These are phyloP conservation scores for Thalia dealbata DNA, from an alignment of 176 grass and related monocot genomes.

Conservation along the genomic window DNA sequence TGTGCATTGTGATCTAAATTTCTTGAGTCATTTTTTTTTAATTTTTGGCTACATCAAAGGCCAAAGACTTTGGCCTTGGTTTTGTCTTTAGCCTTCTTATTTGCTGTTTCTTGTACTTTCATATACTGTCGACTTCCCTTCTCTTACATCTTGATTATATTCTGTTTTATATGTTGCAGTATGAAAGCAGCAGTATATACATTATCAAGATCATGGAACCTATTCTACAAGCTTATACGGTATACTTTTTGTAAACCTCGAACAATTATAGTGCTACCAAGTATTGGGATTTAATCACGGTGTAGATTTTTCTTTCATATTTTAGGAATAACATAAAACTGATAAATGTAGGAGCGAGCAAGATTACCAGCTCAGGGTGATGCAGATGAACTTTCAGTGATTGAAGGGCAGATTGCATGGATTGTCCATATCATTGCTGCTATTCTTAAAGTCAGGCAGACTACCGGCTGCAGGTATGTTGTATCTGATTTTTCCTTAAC, in stretches of 20 bases:
- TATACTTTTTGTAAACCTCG: conserved; percentile 36
- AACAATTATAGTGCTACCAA: background rate
- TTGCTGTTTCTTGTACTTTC: background rate
- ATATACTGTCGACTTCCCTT: background rate
- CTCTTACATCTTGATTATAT: background rate
- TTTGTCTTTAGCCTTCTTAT: background rate
- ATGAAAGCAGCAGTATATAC: conserved; percentile 75
- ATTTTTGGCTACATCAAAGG: too few relatives aligned
- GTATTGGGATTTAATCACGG: background rate
- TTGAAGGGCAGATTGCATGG: conserved; percentile 99
- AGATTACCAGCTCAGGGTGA: conserved; percentile 67
- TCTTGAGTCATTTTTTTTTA: too few relatives aligned
- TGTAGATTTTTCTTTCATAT: background rate
- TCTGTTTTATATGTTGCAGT: conserved; percentile 44
- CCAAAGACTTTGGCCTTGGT: background rate
- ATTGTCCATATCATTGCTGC: conserved; percentile 94
- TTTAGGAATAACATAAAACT: background rate
- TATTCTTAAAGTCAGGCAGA: conserved; percentile 86
- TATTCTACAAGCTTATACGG: conserved; percentile 98
- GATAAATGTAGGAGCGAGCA: conserved; percentile 64
- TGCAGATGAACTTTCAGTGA: conserved; percentile 56
- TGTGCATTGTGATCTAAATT: too few relatives aligned
- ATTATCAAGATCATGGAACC: conserved; percentile 99
- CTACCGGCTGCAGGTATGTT: conserved; percentile 58
- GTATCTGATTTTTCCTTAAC: conserved; percentile 11